Conservation (phyloP, 805 yeast genomes). For the Wickerhamomyces sydowiorum region DNA sequence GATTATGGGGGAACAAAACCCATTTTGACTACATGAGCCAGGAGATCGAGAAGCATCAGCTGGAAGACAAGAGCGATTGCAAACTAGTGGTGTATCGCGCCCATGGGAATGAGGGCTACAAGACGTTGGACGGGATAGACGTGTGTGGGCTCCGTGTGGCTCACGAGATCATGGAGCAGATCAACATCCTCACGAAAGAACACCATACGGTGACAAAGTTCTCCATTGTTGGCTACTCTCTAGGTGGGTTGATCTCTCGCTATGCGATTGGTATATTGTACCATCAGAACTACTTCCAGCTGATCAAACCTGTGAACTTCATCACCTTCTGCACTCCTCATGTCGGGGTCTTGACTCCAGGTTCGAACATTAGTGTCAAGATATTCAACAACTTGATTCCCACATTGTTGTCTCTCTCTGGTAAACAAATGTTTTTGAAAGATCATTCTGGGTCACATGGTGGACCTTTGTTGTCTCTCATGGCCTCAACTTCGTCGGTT, state of each 20-base stretch:
- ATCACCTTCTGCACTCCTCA: conserved; percentile 68
- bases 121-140: conserved; percentile 84
- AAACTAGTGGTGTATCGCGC: conserved; percentile 16
- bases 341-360: conserved; percentile 61
- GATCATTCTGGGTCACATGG: conserved; percentile 30
- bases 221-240: conserved; percentile 75
- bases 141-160: conserved; percentile 75
- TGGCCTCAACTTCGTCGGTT: conserved; percentile 58
- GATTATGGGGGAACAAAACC: conserved; percentile 71
- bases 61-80: conserved; percentile 17
- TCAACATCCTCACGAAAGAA: conserved; percentile 20
- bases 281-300: conserved; percentile 44
- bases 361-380: conserved; percentile 40
- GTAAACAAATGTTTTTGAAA: conserved; percentile 64
- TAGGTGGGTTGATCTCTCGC: conserved; percentile 79
- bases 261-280: conserved; percentile 71
- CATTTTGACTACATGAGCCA: conserved; percentile 60
- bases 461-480: conserved; percentile 53
- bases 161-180: conserved; percentile 49
- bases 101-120: conserved; percentile 43
- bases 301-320: conserved; percentile 51
- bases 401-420: conserved; percentile 60
- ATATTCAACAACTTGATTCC: conserved; percentile 64
- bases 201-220: conserved; percentile 48
- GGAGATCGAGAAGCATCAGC: conserved; percentile 32